Conservation (phyloP, 257 asterid species). For the Anisodus tanguticus region DNA sequence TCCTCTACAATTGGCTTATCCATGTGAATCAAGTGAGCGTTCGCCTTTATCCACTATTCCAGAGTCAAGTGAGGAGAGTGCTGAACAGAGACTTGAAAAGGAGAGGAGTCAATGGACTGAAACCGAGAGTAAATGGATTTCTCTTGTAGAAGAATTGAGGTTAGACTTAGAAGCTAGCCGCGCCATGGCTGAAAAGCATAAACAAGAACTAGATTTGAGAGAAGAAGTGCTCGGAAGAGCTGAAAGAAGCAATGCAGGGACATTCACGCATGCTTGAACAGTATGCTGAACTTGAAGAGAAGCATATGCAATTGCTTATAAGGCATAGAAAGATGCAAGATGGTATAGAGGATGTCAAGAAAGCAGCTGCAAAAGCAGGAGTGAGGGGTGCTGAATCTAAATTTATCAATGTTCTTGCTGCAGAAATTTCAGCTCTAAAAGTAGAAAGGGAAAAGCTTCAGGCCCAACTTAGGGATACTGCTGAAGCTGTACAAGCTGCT, state of each 20-base stretch:
- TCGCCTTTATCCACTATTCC: conserved; percentile 48
- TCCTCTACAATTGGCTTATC: conserved; percentile 60
- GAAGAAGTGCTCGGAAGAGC: conserved; percentile 88
- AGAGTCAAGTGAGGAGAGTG: conserved; percentile 55
- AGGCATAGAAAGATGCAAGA: conserved; percentile 79
- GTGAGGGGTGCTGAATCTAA: conserved; percentile 88
- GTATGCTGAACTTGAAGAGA: conserved; percentile 94
- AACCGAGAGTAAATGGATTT: conserved; percentile 87
- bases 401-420: conserved; percentile 89
- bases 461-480: conserved; percentile 94
- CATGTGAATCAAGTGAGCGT: conserved; percentile 67
- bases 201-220: conserved; percentile 76
- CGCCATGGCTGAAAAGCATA: conserved; percentile 60
- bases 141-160: conserved; percentile 81
- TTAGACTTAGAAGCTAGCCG: conserved; percentile 68
- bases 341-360: conserved; percentile 91
- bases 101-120: conserved; percentile 88
- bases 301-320: conserved; percentile 82
- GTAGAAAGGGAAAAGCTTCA: conserved; percentile 91
- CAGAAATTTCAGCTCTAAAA: conserved; percentile 78
- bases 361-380: conserved; percentile 96
- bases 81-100: conserved; percentile 66
- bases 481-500: conserved; percentile 99
- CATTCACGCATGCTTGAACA: conserved; percentile 99
- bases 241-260: conserved; percentile 97